A percentile compares a stretch with the other conserved stretches of the same genome.
Evolutionary conservation across 495 filamentous ascomycete genomes (phyloP).

Genomic region (Penicilliopsis zonata): DNA sequence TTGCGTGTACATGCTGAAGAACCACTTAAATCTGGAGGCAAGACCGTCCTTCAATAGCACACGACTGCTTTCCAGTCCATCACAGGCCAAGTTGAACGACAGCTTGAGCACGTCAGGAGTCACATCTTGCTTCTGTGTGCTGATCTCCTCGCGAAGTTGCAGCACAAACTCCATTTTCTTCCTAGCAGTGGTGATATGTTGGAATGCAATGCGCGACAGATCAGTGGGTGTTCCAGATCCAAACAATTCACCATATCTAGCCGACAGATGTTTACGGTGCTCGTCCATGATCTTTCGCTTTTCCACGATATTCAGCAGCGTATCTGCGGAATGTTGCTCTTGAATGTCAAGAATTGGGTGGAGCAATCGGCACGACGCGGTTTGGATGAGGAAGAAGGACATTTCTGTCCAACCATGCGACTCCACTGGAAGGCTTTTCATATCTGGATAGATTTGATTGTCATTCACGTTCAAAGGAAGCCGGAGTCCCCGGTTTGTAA

Average conservation of each 20-base stretch:
- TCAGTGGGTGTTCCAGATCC: constrained; percentile 14
- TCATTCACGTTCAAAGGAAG: constrained; percentile 67
- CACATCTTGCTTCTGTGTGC: constrained; percentile 5
- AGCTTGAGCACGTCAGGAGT: constrained; percentile 24
- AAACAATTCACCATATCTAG: constrained; percentile 15
- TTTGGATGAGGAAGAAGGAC: constrained; percentile 59
- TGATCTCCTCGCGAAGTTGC: constrained; percentile 15
- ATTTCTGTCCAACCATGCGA: constrained; percentile 58
- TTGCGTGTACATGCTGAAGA: constrained; percentile 40
- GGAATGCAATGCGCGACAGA: constrained; percentile 37
- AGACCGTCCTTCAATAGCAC: constrained; percentile 25
- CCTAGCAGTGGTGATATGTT: constrained; percentile 20
- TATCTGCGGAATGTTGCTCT: constrained; percentile 3
- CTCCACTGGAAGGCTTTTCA: constrained; percentile 42
- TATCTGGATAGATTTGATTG: constrained; percentile 48
- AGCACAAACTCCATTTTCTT: constrained; percentile 15
- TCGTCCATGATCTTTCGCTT: constrained; percentile 28
- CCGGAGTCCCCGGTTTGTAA: constrained; percentile 52
- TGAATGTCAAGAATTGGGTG: constrained; percentile 8
- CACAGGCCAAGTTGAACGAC: constrained; percentile 11
- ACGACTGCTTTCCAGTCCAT: constrained; percentile 29
- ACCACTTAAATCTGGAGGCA: constrained; percentile 39
- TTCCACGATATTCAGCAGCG: constrained; percentile 19
- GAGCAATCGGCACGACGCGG: constrained; percentile 16
- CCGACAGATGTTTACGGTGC: constrained; percentile 21